A percentile compares a stretch with the other conserved stretches of the same genome.
phyloP scores from a whole-genome alignment of 1,284 basidiomycete genomes.

The Athelia psychrophila region DNA sequence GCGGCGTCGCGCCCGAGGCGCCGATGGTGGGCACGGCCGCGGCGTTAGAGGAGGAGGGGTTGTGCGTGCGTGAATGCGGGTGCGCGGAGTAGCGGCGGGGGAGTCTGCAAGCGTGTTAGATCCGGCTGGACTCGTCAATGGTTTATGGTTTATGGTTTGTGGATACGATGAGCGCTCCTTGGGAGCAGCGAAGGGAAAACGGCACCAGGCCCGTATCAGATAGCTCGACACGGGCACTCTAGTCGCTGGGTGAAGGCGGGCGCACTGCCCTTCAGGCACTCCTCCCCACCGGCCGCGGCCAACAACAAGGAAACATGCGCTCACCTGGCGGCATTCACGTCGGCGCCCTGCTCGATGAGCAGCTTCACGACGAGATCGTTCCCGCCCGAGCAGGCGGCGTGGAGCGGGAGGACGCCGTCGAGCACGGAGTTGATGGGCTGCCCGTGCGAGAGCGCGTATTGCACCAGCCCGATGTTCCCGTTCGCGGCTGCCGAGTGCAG shows the following conservation, averaged over 20 bases:
- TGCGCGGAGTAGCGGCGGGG: constrained; percentile 59
- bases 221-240: too few relatives aligned
- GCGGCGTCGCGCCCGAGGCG: constrained; percentile 61
- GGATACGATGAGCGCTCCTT: neutral
- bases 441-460: constrained; percentile 69
- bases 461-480: constrained; percentile 67
- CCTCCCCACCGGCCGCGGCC: neutral
- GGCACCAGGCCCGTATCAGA: too few relatives aligned
- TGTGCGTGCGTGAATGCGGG: constrained; percentile 35
- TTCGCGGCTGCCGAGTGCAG: constrained; percentile 67
- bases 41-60: constrained; percentile 16
- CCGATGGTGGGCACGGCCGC: constrained; percentile 45
- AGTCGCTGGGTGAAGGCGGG: too few relatives aligned
- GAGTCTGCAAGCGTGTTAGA: constrained; percentile 29
- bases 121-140: constrained; percentile 3
- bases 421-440: constrained; percentile 76
- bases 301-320: neutral
- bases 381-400: constrained; percentile 70
- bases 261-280: too few relatives aligned
- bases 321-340: constrained; percentile 68
- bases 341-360: constrained; percentile 69
- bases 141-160: neutral
- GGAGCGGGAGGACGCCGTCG: constrained; percentile 71
- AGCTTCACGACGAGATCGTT: constrained; percentile 63
- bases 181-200: neutral